Conservation (phyloP, 169 alveolate genomes). For the Eimeria brunetti region DNA sequence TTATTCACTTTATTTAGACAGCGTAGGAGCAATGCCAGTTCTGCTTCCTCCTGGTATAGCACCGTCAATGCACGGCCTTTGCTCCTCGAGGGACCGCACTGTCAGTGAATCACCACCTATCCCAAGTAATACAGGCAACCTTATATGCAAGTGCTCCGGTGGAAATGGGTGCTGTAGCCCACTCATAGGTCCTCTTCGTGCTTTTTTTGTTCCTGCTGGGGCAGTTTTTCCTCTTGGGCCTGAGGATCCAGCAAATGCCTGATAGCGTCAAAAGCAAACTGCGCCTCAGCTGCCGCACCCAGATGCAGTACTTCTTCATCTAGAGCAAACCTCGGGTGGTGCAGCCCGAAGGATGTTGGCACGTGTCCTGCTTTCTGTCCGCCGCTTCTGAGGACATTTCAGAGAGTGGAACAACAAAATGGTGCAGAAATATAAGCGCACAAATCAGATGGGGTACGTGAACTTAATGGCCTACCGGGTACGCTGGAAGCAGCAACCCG, state of each 20-base stretch:
- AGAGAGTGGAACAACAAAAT: not conserved
- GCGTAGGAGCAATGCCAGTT: not conserved
- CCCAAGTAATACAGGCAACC: not conserved
- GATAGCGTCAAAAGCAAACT: conserved; percentile 60
- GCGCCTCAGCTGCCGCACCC: conserved; percentile 78
- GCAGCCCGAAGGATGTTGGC: conserved; percentile 68
- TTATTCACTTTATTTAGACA: not conserved
- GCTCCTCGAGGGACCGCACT: not conserved
- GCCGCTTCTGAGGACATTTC: conserved; percentile 64
- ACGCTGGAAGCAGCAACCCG: not conserved
- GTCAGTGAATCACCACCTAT: not conserved
- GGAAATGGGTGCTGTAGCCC: not conserved
- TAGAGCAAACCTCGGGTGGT: conserved; percentile 73
- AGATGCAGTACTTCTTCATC: conserved; percentile 73
- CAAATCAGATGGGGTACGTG: not conserved
- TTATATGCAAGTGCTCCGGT: not conserved
- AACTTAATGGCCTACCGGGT: not conserved
- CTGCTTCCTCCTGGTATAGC: too few relatives aligned
- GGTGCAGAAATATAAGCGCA: not conserved
- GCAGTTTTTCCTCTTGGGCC: conserved; percentile 1
- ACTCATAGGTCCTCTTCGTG: not conserved
- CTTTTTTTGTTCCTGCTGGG: not conserved
- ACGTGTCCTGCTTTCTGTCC: conserved; percentile 58
- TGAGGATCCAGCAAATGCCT: conserved; percentile 1
- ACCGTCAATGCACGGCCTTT: too few relatives aligned